These are phyloP conservation scores for Pichia cabralensis DNA, from an alignment of 805 yeast genomes.

Conservation along the genomic window DNA sequence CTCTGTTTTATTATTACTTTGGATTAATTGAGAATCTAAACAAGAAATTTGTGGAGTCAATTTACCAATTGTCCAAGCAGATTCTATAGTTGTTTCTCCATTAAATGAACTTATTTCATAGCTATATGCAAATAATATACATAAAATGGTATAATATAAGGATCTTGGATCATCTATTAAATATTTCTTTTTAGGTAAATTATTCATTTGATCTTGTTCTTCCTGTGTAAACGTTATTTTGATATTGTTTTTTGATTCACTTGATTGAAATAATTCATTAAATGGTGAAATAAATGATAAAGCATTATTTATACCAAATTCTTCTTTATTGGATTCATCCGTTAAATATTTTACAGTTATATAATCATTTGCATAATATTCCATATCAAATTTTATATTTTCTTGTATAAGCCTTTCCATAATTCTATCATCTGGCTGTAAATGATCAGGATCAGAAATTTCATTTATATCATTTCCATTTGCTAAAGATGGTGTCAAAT, in stretches of 20 bases:
- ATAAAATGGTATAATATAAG: slow-evolving; percentile 53
- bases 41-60: slow-evolving; percentile 67
- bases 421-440: slow-evolving; percentile 48
- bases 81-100: slow-evolving; percentile 67
- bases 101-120: slow-evolving; percentile 70
- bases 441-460: slow-evolving; percentile 66
- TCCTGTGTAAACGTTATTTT: slow-evolving; percentile 44
- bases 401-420: slow-evolving; percentile 60
- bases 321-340: slow-evolving; percentile 32
- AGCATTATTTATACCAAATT: slow-evolving; percentile 28
- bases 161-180: slow-evolving; percentile 45
- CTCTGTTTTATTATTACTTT: slow-evolving; percentile 25
- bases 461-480: slow-evolving; percentile 93
- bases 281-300: slow-evolving; percentile 45
- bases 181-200: slow-evolving; percentile 56
- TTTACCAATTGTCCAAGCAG: slow-evolving; percentile 92
- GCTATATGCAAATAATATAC: slow-evolving; percentile 60
- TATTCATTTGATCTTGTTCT: slow-evolving; percentile 59
- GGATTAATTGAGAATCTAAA: slow-evolving; percentile 51
- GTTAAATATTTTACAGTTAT: slow-evolving; percentile 46
- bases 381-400: slow-evolving; percentile 72
- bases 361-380: slow-evolving; percentile 79
- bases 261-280: slow-evolving; percentile 26
- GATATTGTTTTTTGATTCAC: slow-evolving; percentile 25
- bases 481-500: slow-evolving; percentile 54